phyloP scores from a whole-genome alignment of 805 yeast species.

The Brettanomyces custersianus region DNA sequence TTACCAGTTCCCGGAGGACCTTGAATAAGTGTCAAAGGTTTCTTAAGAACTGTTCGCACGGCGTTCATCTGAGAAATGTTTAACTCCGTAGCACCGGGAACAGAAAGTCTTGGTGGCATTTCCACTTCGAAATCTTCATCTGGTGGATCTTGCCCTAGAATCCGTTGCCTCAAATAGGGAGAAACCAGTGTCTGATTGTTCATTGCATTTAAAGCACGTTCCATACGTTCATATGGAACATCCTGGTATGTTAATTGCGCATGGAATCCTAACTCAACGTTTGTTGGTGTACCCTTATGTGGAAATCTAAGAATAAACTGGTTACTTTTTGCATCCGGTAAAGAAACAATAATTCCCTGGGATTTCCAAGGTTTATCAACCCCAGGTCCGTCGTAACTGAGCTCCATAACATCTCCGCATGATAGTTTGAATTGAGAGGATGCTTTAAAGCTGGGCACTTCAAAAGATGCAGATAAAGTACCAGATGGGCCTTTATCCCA shows the following conservation, averaged over 20 bases:
- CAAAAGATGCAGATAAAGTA: too few relatives aligned
- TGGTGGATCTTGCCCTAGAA: constrained; percentile 72
- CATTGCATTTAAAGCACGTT: constrained; percentile 59
- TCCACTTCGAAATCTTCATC: constrained; percentile 51
- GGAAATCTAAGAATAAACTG: constrained; percentile 64
- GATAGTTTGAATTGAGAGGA: too few relatives aligned
- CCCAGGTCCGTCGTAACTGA: constrained; percentile 50
- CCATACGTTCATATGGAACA: constrained; percentile 76
- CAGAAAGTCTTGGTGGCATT: constrained; percentile 54
- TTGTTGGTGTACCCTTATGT: constrained; percentile 45
- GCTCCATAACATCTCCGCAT: too few relatives aligned
- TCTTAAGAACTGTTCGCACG: constrained; percentile 53
- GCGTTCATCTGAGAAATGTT: constrained; percentile 78
- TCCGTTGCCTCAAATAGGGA: constrained; percentile 59
- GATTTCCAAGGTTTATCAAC: constrained; percentile 60
- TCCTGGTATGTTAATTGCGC: constrained; percentile 91
- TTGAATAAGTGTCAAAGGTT: constrained; percentile 76
- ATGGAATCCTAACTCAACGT: constrained; percentile 56
- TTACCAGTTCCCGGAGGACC: constrained; percentile 98
- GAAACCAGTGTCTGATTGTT: constrained; percentile 69
- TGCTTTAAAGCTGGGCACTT: too few relatives aligned
- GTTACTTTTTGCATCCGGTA: constrained; percentile 60
- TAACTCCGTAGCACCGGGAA: constrained; percentile 58
- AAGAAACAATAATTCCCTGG: constrained; percentile 58
- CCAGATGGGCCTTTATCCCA: too few relatives aligned